Percentiles rank a stretch among this genome's conserved stretches.
These are phyloP conservation scores for Aspergillus nomiae DNA, from an alignment of 2,329 filamentous ascomycete genomes.

Conservation along the genomic window DNA sequence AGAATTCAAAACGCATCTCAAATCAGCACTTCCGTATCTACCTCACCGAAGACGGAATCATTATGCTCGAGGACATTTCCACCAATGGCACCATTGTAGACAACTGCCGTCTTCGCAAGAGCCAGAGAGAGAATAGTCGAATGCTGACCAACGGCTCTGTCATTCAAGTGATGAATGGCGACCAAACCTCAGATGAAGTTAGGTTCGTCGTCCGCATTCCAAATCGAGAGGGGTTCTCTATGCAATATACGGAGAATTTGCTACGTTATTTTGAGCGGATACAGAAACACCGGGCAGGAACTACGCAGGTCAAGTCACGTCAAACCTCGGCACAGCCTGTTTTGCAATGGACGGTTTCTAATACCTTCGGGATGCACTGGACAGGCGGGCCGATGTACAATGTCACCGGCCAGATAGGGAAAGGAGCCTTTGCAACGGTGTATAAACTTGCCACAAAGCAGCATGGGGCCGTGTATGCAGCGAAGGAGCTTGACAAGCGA, in stretches of 20 bases:
- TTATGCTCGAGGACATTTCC: conserved; percentile 92
- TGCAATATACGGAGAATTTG: conserved; percentile 70
- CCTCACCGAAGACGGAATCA: conserved; percentile 77
- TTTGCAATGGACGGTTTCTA: conserved; percentile 38
- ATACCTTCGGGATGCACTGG: conserved; percentile 70
- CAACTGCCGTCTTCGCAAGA: conserved; percentile 63
- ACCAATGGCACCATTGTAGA: conserved; percentile 96
- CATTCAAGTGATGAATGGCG: conserved; percentile 65
- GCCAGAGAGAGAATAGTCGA: conserved; percentile 52
- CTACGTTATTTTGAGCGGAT: conserved; percentile 61
- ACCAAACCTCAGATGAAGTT: conserved; percentile 60
- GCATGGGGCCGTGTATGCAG: conserved; percentile 80
- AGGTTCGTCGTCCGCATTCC: conserved; percentile 86
- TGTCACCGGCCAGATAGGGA: conserved; percentile 77
- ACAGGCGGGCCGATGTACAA: conserved; percentile 84
- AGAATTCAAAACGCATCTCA: conserved; percentile 74
- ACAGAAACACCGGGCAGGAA: conserved; percentile 26
- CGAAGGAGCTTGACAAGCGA: conserved; percentile 92
- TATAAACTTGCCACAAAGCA: conserved; percentile 86
- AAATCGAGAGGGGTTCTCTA: conserved; percentile 67
- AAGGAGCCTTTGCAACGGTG: conserved; percentile 92
- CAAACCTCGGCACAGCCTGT: conserved; percentile 26
- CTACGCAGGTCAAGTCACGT: conserved; percentile 25
- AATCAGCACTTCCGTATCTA: conserved; percentile 97
- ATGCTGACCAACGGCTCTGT: conserved; percentile 73